These are phyloP conservation scores for Cercospora sesami DNA, from an alignment of 2,329 filamentous ascomycete species.

Conservation along the genomic window DNA sequence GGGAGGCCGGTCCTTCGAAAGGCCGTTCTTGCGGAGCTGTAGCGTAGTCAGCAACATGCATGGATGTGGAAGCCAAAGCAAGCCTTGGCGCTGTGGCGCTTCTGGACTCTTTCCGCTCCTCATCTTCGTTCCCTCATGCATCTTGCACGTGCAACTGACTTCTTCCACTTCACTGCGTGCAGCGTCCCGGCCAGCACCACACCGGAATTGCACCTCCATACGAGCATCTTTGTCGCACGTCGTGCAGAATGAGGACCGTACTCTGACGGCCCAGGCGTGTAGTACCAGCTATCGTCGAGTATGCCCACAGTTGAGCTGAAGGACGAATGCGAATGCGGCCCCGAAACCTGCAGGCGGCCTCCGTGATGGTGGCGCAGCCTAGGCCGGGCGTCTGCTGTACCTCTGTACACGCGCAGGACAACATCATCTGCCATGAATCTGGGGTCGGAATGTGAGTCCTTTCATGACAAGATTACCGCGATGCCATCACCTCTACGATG, in stretches of 20 bases:
- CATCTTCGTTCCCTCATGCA: neutral
- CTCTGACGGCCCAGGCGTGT: neutral
- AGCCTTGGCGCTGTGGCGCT: neutral
- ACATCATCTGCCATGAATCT: neutral
- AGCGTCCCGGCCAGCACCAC: neutral
- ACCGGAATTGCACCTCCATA: neutral
- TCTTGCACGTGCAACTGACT: neutral
- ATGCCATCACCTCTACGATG: neutral
- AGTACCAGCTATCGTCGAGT: neutral
- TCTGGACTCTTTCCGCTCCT: neutral
- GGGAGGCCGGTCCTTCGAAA: neutral
- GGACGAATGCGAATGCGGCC: neutral
- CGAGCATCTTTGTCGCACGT: neutral
- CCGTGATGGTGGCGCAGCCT: neutral
- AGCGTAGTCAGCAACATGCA: neutral
- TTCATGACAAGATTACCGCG: neutral
- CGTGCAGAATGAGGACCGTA: neutral
- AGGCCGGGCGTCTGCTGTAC: neutral
- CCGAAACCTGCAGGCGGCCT: neutral
- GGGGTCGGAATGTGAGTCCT: neutral
- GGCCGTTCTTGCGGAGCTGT: slow-evolving; percentile 3
- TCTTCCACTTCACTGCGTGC: neutral
- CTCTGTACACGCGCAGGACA: neutral
- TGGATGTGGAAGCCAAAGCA: neutral
- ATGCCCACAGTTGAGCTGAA: neutral